Percentiles rank a stretch among this genome's conserved stretches.
These are phyloP conservation scores for Sporothrix protearum DNA, from an alignment of 2,329 filamentous ascomycete species.

Conservation along the genomic window DNA sequence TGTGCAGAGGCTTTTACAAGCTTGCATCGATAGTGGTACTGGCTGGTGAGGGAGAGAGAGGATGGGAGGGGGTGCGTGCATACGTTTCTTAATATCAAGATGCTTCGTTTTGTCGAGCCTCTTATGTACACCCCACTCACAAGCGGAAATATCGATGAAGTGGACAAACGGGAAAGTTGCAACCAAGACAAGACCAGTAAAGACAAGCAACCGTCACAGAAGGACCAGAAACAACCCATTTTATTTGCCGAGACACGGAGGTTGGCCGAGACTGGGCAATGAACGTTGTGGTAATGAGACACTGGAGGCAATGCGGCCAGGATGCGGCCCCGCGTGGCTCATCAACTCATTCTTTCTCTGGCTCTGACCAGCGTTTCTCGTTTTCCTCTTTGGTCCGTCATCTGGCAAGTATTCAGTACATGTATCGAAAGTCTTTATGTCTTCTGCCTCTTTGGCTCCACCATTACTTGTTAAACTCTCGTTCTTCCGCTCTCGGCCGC, in stretches of 20 bases:
- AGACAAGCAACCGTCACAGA: not conserved
- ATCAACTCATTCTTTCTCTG: not conserved
- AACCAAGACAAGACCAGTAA: not conserved
- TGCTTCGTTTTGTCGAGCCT: not conserved
- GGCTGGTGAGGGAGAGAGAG: not conserved
- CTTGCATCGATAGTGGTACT: not conserved
- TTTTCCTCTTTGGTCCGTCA: not conserved
- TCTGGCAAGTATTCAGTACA: not conserved
- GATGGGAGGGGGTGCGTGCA: not conserved
- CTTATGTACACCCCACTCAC: not conserved
- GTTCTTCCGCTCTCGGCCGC: not conserved
- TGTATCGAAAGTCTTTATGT: not conserved
- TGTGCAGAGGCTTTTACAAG: not conserved
- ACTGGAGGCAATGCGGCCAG: not conserved
- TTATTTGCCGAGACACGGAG: slow-evolving; percentile 9
- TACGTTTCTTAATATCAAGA: not conserved
- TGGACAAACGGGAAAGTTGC: not conserved
- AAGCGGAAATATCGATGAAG: not conserved
- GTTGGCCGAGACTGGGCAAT: not conserved
- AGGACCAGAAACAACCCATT: not conserved
- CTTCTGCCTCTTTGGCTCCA: no score
- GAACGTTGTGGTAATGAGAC: not conserved
- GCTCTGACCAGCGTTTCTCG: not conserved
- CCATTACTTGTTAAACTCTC: not conserved
- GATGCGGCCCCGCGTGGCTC: not conserved